Base-by-base conservation (phyloP, 768 basidiomycete genomes). In the Heimioporus sp. region DNA sequence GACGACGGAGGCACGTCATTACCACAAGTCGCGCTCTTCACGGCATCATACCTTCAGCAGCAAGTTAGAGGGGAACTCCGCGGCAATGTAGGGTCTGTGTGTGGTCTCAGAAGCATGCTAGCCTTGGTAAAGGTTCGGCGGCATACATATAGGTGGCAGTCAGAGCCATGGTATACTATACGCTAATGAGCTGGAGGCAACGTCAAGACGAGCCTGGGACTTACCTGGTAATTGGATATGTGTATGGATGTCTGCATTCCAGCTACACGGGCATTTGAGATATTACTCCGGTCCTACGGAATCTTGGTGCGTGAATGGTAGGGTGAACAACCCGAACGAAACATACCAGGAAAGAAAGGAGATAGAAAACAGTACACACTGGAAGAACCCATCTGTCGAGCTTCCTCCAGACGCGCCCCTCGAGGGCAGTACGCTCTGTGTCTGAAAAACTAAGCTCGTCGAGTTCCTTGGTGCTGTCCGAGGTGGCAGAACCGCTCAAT, bases 181-280 rank as follows among this genome's bases (percentile, higher is more conserved):
- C 15, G 24, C 21, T 12, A 10, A 28, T 43, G 15, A n/a, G 3
- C 24, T 15, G 24, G 17, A 28, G 19, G 17, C n/a, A 4, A 43
- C 7, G 24, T 21, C 20, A 3, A 16, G 2, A 10, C 15, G 20
- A 43, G 13, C 8, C 0, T 9, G 13, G 4, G n/a, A 36, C 41
- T 10, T 31, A 62, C 65, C 52, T 67, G 61, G 30, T 68, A 59
- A 45, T 67, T 61, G 4, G 65, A 54, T 35, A 68, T 56, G 2
- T 16, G 69, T 39, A 86, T 62, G 45, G 80, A 74, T n/a, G 66
- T 75, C 58, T 83, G 80, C 52, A 86, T 28, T 11, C 84, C 83
- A 10, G 82, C 83, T 7, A 84, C 74, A n/a, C 77, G 74, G 38
- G 82, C 84, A 54, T 84, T 85, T 28, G 76, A 76, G 36, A 84